phyloP scores from a whole-genome alignment of 1,284 basidiomycete genomes.

The Cryptococcus amylolentus region DNA sequence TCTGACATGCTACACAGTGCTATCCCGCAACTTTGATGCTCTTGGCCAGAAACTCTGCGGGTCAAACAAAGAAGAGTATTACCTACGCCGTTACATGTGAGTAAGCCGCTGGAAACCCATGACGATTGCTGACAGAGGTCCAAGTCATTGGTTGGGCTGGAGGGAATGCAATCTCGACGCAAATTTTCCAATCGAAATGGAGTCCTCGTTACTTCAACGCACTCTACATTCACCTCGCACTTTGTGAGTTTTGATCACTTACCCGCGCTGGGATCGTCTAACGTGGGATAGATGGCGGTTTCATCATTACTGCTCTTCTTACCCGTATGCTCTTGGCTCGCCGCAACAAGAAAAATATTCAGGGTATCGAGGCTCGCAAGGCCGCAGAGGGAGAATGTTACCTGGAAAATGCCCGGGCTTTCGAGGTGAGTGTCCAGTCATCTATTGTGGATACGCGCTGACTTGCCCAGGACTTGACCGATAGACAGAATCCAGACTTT shows the following conservation, averaged over 20 bases:
- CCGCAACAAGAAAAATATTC: conserved; percentile 22
- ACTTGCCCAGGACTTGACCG: conserved; percentile 25
- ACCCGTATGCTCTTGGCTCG: conserved; percentile 20
- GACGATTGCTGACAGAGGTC: background rate
- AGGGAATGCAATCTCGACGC: conserved; percentile 35
- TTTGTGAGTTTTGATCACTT: conserved; percentile 21
- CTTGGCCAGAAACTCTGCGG: conserved; percentile 29
- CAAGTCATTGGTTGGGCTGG: conserved; percentile 32
- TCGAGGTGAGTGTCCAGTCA: conserved; percentile 8
- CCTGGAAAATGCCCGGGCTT: conserved; percentile 13
- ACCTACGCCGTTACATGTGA: conserved; percentile 24
- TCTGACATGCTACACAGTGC: conserved; percentile 1
- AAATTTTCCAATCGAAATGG: conserved; percentile 33
- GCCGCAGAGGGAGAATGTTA: conserved; percentile 1
- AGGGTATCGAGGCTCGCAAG: conserved; percentile 3
- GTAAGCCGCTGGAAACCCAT: background rate
- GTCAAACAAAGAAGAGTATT: conserved; percentile 34
- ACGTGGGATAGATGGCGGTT: background rate
- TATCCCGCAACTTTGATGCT: conserved; percentile 25
- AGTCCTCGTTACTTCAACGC: conserved; percentile 31
- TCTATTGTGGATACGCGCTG: background rate
- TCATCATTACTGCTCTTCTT: conserved; percentile 16
- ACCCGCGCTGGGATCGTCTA: background rate
- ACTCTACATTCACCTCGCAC: conserved; percentile 37
- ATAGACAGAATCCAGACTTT: conserved; percentile 34